phyloP scores from a whole-genome alignment of 2,329 filamentous ascomycete genomes.

The Phialemonium atrogriseum region DNA sequence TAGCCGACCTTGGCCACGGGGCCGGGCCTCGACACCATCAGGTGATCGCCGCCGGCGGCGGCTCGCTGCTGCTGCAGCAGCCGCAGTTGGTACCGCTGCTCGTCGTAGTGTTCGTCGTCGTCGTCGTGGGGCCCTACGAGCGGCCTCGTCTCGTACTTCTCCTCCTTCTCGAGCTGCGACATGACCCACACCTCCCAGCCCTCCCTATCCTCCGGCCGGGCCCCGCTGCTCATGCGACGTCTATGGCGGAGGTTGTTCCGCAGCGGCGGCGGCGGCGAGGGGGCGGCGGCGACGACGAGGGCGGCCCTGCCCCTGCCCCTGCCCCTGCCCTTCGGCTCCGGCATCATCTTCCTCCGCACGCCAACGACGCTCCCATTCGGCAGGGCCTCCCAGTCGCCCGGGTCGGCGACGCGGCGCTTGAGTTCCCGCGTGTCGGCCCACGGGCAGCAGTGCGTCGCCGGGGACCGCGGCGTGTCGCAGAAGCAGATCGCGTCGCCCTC shows the following conservation, averaged over 20 bases:
- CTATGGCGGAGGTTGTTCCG: conserved; percentile 4
- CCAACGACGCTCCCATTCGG: conserved; percentile 55
- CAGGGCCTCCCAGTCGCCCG: conserved; percentile 57
- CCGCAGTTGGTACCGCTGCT: no score
- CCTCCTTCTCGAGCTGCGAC: conserved; percentile 33
- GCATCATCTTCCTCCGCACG: conserved; percentile 43
- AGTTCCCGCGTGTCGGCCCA: conserved; percentile 45
- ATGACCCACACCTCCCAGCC: conserved; percentile 49
- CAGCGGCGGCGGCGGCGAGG: no score
- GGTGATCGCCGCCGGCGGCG: conserved; percentile 42
- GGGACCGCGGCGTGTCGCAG: conserved; percentile 31
- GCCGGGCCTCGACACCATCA: conserved; percentile 59
- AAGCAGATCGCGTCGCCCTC: conserved; percentile 51
- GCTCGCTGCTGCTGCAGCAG: no score
- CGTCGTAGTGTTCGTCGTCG: background rate
- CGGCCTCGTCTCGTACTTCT: conserved; percentile 35
- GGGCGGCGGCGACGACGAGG: no score
- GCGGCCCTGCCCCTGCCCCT: no score
- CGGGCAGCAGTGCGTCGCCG: conserved; percentile 34
- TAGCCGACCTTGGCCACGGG: conserved; percentile 56
- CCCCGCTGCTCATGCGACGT: conserved; percentile 4
- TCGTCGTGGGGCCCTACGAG: conserved; percentile 29
- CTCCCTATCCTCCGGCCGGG: conserved; percentile 12
- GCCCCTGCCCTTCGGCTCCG: no score
- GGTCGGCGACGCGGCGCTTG: conserved; percentile 47